Base-by-base conservation (phyloP, 768 basidiomycete species). In the Rhizopogon vesiculosus region DNA sequence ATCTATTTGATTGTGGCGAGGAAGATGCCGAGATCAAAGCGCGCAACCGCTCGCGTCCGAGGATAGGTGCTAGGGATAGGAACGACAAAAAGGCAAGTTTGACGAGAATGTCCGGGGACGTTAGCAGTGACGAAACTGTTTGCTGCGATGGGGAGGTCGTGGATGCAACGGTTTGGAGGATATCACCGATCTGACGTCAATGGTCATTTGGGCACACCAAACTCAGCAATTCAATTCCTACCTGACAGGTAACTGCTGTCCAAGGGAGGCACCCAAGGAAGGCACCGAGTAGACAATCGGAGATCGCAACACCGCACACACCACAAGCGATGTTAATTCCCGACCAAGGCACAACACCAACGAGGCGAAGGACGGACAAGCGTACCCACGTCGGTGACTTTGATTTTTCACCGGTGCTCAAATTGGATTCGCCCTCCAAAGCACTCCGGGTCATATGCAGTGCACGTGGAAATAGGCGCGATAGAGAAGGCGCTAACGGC, bases 281-380 rank as follows among this genome's bases (percentile, higher is more conserved):
- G 6, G 86, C 79, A 39, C 90, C 91, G 49, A 93, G 73, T 65
- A 86, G 76, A 64, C 91, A 93, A 67, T 93, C 89, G 55, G 74
- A 66, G 48, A 91, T 64, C 7, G 84, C 74, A 15, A 98, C 92
- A 35, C 89, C 88, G 62, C 89, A 91, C 28, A 96, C 92, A 51
- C 94, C 94, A 70, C 89, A 96, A 44, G 94, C 94, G 56, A 98
- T 89, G 69, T 98, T 98, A 77, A 98, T 93, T 56, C 92, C 93
- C 55, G 91, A 92, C 95, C 95, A 98, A 5, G 95, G 95, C 3
- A 97, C 92, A 53, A 98, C 84, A 18, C 95, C 95, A 63, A 96
- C 83, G 56, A 96, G 84, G 48, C 95, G 84, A 59, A 98, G 81
- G 56, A 96, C 82, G 3, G 93, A 87, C 43, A 97, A 75, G 41